Conservation (phyloP, 805 yeast genomes). For the Kazachstania viticola region DNA sequence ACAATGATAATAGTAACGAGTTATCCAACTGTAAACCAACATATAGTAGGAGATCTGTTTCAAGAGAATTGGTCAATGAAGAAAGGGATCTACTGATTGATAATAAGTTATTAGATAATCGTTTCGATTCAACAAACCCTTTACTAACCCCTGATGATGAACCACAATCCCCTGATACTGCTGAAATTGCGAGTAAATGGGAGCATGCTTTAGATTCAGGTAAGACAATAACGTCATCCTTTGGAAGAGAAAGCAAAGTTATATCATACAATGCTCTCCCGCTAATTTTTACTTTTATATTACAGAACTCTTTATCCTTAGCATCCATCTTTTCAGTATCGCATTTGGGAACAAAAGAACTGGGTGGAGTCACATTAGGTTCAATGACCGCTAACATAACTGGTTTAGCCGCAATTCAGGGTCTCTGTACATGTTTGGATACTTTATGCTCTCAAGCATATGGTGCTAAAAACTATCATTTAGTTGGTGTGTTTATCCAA, state of each 20-base stretch:
- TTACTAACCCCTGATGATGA: not conserved
- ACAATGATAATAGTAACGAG: not conserved
- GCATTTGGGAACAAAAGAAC: conserved; percentile 53
- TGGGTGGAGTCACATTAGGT: conserved; percentile 67
- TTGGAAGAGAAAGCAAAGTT: conserved; percentile 35
- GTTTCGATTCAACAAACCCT: not conserved
- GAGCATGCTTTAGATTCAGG: conserved; percentile 24
- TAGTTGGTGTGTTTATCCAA: conserved; percentile 59
- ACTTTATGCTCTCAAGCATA: conserved; percentile 71
- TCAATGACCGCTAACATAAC: conserved; percentile 71
- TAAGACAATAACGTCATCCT: conserved; percentile 17
- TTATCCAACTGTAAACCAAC: not conserved
- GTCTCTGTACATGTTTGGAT: conserved; percentile 68
- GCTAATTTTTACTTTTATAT: conserved; percentile 49
- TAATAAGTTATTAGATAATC: conserved; percentile 15
- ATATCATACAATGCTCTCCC: conserved; percentile 43
- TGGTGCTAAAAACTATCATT: conserved; percentile 51
- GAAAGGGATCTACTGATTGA: conserved; percentile 26
- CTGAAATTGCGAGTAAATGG: conserved; percentile 20
- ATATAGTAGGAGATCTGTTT: conserved; percentile 5
- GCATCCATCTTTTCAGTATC: conserved; percentile 74
- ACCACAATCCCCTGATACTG: conserved; percentile 8
- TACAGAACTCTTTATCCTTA: conserved; percentile 63
- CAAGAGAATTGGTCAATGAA: conserved; percentile 17
- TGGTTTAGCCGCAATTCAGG: conserved; percentile 65